Base-by-base conservation (phyloP, 352 stramenopile genomes). In the Globisporangium carolinianum region DNA sequence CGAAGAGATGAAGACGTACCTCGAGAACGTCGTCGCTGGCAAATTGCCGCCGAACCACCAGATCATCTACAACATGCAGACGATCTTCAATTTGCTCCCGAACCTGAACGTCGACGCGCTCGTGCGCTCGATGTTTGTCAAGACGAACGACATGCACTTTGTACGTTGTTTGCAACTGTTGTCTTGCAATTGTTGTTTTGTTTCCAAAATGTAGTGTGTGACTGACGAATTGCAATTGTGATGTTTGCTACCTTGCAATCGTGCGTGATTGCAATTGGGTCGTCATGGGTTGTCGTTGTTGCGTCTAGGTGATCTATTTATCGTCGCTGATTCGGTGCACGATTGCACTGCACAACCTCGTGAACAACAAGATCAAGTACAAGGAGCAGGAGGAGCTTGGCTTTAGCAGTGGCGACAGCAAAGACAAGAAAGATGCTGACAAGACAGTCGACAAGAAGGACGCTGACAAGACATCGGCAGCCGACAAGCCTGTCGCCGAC, bases 111-210 rank as follows among this genome's bases (percentile, higher is more conserved):
- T 98, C 36, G 91, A 98, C 60, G 91, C 97, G 68, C 87, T 99
- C 57, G 94, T 99, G 59, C 85, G 91, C 57, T 92, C 87, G 53
- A 97, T 99, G 87, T 91, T 99, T 64, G 92, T 99, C 64, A 99
- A 99, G 85, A 99, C 97, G 36, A 99, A 99, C 82, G 97, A 99
- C 81, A 98, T 99, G 92, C 93, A 99, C 76, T 96, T 99, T 59
- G 91, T 97, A 88, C 66, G 71, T 93, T 4, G 6, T 32, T 9
- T 38, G 0, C 24, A 32, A 32, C 3, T 32, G 24, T 32, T 32
- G 24, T 2, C 15, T 6, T 12, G 10, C 32, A 12, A 10, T 11
- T 39, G 11, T 6, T 32, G 24, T 32, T 32, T 32, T 32, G 24
- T 2, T 32, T 32, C 24, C 24, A 32, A 32, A 32, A 15, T 47